Evolutionary conservation across 2,329 filamentous ascomycete species (phyloP), one percentile per base, ranked within the genome.

Genomic region (Daldinia eschscholtzii): DNA sequence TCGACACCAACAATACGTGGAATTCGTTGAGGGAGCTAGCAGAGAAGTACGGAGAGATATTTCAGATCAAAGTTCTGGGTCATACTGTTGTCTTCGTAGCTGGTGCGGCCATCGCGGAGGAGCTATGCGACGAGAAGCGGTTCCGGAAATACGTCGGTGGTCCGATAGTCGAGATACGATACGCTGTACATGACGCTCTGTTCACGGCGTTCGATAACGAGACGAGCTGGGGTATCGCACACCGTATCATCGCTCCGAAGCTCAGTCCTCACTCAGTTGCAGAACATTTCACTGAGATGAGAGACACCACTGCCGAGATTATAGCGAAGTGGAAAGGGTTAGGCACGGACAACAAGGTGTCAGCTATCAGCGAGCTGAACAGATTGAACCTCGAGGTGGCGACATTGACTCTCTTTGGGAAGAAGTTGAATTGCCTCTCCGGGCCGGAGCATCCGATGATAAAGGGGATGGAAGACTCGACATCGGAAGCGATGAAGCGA

Each of bases 121-220:
- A 84, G 64, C 57, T 84, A 1, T 87, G 85, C 72, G 84, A 87
- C 74, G 79, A 87, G 79, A 83, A 80, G 72, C 82, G 85, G 0
- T 87, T 87, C 75, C 83, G 84, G 63, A 87, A 87, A 72, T 86
- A 80, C 68, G 84, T 87, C 1, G 84, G 84, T 33, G 85, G 84
- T 0, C 85, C 85, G 3, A 80, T 87, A 57, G 81, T 85, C 57
- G 83, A 87, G 79, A 87, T 87, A 64, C 81, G 84, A 23, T 79
- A 80, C 30, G 78, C 83, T 5, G 84, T 86, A 9, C 81, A 87
- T 74, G 83, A 85, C 68, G 72, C 83, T 3, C 81, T 87, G n/a
- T 87, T 87, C 77, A 84, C 85, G 2, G 85, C 85, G 5, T 86
- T 78, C 72, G 80, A 86, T 13, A 41, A 83, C 61, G 85, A 87